Conservation (phyloP, 495 filamentous ascomycete genomes). For the Hyphodiscus hymeniophilus region DNA sequence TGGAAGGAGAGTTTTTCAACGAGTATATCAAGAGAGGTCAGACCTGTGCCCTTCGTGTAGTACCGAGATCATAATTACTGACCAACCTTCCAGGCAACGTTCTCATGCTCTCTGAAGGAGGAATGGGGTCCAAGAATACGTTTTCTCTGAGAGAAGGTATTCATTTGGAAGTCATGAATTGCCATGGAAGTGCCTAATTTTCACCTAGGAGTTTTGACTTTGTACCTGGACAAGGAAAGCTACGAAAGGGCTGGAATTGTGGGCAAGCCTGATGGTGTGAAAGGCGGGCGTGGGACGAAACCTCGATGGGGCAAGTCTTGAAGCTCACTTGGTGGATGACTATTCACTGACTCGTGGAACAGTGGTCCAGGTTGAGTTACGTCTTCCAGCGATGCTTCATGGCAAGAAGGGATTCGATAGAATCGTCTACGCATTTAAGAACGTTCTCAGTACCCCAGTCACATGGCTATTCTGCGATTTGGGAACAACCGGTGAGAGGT, state of each 20-base stretch:
- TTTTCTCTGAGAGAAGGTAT: constrained; percentile 66
- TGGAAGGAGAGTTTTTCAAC: constrained; percentile 76
- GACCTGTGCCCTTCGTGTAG: background rate
- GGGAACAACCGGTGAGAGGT: constrained; percentile 29
- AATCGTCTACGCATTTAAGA: constrained; percentile 75
- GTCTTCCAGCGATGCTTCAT: constrained; percentile 72
- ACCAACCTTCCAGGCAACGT: constrained; percentile 57
- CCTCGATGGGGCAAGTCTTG: constrained; percentile 38
- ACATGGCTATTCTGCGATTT: constrained; percentile 77
- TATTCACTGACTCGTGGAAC: constrained; percentile 8
- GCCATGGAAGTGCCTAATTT: constrained; percentile 2
- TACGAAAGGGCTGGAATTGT: constrained; percentile 81
- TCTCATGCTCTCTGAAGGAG: constrained; percentile 86
- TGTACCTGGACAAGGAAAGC: constrained; percentile 74
- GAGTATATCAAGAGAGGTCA: constrained; percentile 80
- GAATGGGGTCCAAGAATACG: constrained; percentile 68
- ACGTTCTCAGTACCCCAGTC: constrained; percentile 61
- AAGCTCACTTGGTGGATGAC: background rate
- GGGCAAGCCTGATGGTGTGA: constrained; percentile 57
- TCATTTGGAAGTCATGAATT: constrained; percentile 8
- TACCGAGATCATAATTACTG: background rate
- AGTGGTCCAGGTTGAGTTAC: constrained; percentile 80
- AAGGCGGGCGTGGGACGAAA: constrained; percentile 43
- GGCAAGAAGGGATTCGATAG: constrained; percentile 89
- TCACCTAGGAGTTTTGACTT: constrained; percentile 56